These are phyloP conservation scores for Saccharomycopsis hybrid DNA, from an alignment of 1,139 yeast species.

Conservation along the genomic window DNA sequence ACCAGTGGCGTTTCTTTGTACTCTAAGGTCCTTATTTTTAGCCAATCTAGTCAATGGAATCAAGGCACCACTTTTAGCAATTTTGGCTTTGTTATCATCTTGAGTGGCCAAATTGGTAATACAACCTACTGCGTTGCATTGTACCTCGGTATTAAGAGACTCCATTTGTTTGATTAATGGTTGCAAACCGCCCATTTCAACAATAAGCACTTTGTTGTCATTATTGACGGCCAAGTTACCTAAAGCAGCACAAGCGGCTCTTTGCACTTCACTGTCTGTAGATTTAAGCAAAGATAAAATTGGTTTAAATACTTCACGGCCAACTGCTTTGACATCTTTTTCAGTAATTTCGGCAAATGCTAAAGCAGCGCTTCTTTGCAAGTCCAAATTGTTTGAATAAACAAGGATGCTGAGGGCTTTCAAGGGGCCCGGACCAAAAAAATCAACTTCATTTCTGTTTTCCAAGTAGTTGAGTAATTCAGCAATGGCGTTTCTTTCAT, in stretches of 20 bases:
- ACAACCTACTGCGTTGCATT: conserved; percentile 98
- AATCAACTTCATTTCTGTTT: conserved; percentile 80
- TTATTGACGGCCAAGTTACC: conserved; percentile 96
- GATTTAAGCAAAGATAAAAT: conserved; percentile 80
- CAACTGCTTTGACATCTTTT: conserved; percentile 86
- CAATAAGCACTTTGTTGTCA: conserved; percentile 86
- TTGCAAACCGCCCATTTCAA: conserved; percentile 96
- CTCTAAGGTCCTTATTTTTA: conserved; percentile 88
- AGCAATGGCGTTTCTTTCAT: conserved; percentile 93
- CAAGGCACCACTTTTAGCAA: conserved; percentile 95
- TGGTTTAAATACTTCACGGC: conserved; percentile 88
- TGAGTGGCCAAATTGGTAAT: conserved; percentile 98
- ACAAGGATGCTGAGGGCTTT: conserved; percentile 89
- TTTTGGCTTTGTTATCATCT: conserved; percentile 92
- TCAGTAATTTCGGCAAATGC: conserved; percentile 99
- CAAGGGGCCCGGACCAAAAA: conserved; percentile 85
- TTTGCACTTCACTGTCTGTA: conserved; percentile 87
- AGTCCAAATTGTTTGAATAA: conserved; percentile 87
- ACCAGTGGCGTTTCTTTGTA: conserved; percentile 97
- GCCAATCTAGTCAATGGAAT: conserved; percentile 92
- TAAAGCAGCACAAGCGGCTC: conserved; percentile 98
- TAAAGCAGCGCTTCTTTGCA: conserved; percentile 94
- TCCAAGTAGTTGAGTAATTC: conserved; percentile 84
- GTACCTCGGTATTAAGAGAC: conserved; percentile 95
- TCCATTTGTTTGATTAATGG: conserved; percentile 97